Evolutionary conservation across 805 yeast species (phyloP), one percentile per base, ranked within the genome.

Genomic region (Pachysolen tannophilus): DNA sequence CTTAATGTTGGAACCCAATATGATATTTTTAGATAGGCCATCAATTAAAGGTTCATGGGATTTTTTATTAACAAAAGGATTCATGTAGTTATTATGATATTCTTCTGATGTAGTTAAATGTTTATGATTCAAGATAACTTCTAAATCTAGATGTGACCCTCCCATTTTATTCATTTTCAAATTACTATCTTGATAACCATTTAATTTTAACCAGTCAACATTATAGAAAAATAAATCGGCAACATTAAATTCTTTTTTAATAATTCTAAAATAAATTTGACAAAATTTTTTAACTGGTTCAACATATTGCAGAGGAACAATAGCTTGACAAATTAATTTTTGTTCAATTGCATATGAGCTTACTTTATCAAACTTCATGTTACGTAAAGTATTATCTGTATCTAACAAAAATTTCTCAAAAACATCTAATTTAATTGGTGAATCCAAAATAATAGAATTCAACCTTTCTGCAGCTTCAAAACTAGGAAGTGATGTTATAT

Each of bases 181-280:
- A 55, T 40, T n/a, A 65, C 61, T n/a, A n/a, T 26, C 43, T n/a
- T 31, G 7, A 42, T 44, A 30, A 43, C 56, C 45, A 13, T 51
- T 48, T 3, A 72, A 46, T 7, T 67, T 65, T 13, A 83, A 59
- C 94, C 94, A 83, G 19, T 65, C 62, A 1, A 77, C 75, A 44
- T 81, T 76, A 47, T 78, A 74, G 42, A 78, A 75, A 46, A 71
- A 80, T 19, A 86, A 46, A 6, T 67, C 72, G 2, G 79, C 65
- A 1, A 70, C 57, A 42, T 72, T 67, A 18, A 69, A 59, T 18
- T 66, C 72, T 6, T 71, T 63, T 20, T 55, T 52, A 13, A 68
- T 53, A 29, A 58, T 55, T 10, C 60, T 58, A 11, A 63, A 52
- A 47, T 68, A 76, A n/a, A 67, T 63, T 6, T 66, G 69, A 34